Evolutionary conservation across 192 early-diverging fungal genomes (phyloP), one percentile per base, ranked within the genome.

Genomic region (Coemansia nantahalensis): DNA sequence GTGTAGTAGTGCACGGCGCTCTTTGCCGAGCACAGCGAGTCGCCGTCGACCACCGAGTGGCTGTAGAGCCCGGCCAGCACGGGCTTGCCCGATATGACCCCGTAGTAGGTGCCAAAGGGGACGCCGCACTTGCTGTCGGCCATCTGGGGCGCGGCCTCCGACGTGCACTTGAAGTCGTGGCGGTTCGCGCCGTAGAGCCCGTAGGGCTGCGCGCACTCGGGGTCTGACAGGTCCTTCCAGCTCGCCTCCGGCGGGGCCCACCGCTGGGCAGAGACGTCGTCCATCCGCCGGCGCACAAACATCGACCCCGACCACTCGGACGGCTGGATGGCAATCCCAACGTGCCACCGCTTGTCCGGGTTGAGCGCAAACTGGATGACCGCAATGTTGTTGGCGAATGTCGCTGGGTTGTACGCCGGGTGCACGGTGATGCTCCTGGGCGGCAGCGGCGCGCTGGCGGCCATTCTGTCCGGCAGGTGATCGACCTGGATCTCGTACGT

Each of bases 311-410:
- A 32, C 62, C 62, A 65, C 17, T 55, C 52, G 26, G 19, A 26
- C 12, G 17, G 51, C 41, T 57, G 41, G 5, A 60, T 58, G 2
- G 62, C 62, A 18, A 73, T 54, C 9, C 24, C 21, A 42, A 57
- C 62, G 10, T 18, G 34, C 62, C 57, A 73, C 23, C 11, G 17
- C n/a, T n/a, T 46, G 23, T 13, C 37, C 31, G 13, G 39, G 11
- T 5, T 39, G 18, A 52, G 40, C 13, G 24, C 22, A n/a, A 57
- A 68, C 44, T 49, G 39, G 32, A 68, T 42, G 0, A 62, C 18
- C 28, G 66, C 66, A 37, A 68, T 62, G 35, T 74, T 74, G 50
- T 74, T 66, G 45, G 62, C 63, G 19, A 74, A 56, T 2, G 58
- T 58, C 1, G 31, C 22, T 3, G 37, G 16, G 18, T 57, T 53